Conservation (phyloP, 140 eudicot species). For the Senecio squalidus region DNA sequence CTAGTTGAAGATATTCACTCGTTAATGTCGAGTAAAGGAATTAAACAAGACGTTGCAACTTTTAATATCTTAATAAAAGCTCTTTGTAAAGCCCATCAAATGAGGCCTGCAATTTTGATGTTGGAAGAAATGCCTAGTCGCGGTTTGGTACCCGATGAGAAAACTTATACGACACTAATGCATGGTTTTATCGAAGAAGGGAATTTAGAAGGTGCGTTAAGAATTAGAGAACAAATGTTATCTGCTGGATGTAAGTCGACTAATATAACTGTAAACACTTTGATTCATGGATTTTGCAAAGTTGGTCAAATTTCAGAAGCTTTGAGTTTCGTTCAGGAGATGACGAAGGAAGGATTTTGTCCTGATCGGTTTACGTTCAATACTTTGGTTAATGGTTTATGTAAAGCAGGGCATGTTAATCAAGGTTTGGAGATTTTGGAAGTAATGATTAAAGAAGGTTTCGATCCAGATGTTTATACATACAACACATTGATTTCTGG, state of each 20-base stretch:
- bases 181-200: constrained; percentile 87
- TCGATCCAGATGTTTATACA: constrained; percentile 63
- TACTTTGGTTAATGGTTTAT: constrained; percentile 66
- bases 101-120: constrained; percentile 83
- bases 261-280: constrained; percentile 58
- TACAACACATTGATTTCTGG: constrained; percentile 83
- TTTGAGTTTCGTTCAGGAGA: constrained; percentile 58
- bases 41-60: constrained; percentile 62
- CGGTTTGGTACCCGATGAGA: constrained; percentile 78
- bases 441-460: constrained; percentile 74
- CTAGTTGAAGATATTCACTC: constrained; percentile 72
- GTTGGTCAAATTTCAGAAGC: constrained; percentile 73
- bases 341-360: constrained; percentile 59
- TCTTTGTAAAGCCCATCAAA: constrained; percentile 79
- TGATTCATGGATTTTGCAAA: constrained; percentile 79
- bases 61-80: constrained; percentile 85
- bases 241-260: constrained; percentile 54
- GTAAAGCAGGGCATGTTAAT: constrained; percentile 66
- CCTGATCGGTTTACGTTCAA: constrained; percentile 79
- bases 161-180: constrained; percentile 82
- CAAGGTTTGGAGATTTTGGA: constrained; percentile 77
- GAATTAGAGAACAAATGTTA: constrained; percentile 68
- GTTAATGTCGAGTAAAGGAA: constrained; percentile 44
- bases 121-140: constrained; percentile 78
- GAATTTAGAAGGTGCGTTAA: constrained; percentile 61